Conservation (phyloP, 225 moss, liverwort and hornwort genomes). For the Neckera pumila region DNA sequence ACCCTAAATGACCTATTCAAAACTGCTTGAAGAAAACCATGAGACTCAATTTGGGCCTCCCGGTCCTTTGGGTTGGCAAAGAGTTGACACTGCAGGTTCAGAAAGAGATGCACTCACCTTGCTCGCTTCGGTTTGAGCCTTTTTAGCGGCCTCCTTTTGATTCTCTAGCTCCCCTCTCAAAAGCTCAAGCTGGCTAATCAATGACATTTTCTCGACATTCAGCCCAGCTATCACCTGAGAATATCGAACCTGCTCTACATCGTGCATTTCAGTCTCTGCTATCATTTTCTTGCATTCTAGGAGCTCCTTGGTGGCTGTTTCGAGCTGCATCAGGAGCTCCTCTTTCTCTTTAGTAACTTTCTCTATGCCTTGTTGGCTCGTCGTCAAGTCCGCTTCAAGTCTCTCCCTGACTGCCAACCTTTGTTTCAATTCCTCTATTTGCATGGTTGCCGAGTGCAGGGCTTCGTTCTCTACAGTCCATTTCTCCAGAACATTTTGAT, state of each 20-base stretch:
- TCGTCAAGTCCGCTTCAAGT: constrained; percentile 17
- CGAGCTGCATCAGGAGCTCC: constrained; percentile 5
- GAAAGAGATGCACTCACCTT: constrained; percentile 5
- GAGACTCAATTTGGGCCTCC: not conserved
- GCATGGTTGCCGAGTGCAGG: constrained; percentile 7
- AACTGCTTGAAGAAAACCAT: not conserved
- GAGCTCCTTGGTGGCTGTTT: constrained; percentile 9
- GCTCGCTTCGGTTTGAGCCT: constrained; percentile 7
- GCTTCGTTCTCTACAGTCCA: constrained; percentile 28
- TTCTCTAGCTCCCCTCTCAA: constrained; percentile 16
- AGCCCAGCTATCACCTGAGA: constrained; percentile 10
- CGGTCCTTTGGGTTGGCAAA: not conserved
- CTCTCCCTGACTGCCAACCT: constrained; percentile 7
- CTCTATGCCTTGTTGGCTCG: not conserved
- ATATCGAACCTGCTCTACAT: constrained; percentile 14
- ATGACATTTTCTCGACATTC: constrained; percentile 12
- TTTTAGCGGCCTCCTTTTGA: constrained; percentile 4
- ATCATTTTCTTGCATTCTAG: constrained; percentile 3
- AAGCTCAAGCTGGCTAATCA: constrained; percentile 20
- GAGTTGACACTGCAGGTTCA: not conserved
- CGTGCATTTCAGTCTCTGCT: constrained; percentile 6
- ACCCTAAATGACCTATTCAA: not conserved
- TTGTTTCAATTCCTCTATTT: constrained; percentile 16
- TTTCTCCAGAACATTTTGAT: constrained; percentile 13
- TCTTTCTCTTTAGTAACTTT: constrained; percentile 22